Base-by-base conservation (phyloP, 495 filamentous ascomycete genomes). In the Penicillium diatomitis region DNA sequence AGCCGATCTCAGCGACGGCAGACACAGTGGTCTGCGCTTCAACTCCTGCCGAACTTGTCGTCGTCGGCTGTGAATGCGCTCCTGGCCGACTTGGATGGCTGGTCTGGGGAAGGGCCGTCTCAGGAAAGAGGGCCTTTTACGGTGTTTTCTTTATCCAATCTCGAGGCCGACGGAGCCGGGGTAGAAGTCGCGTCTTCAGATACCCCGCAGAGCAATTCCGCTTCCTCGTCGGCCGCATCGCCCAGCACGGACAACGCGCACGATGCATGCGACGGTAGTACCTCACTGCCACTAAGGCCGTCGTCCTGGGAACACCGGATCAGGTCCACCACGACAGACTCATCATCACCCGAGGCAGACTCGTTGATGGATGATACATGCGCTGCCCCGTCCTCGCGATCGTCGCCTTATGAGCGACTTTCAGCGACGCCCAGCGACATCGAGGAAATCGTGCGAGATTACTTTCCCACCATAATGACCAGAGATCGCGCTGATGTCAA, bases 81-180 rank as follows among this genome's bases (percentile, higher is more conserved):
- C 8, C 41, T 61, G 38, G 46, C 46, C 9, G 55, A 58, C 11
- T 29, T 55, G 27, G 58, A 61, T 38, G 52, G 44, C 4, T 58
- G 50, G 47, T 53, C 51, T 7, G 54, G 43, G 20, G 47, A 58
- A 36, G 48, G 51, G 28, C 33, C 28, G 30, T 49, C 52, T 28
- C 51, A 58, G 41, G 55, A 58, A 41, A 47, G 55, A 37, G 55
- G 58, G 11, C 55, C 55, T 46, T 58, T 61, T 31, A 56, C 58
- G 43, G 58, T 61, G n/a, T 60, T 60, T 40, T 58, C 55, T 45
- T 42, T 46, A 9, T 47, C 54, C 3, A 46, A 46, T 7, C 12
- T 43, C 27, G 39, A 12, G 2, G 28, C 38, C 0, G 31, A 48
- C 29, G 41, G 47, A 6, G 10, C 28, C 4, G 20, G 20, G 20